Evolutionary conservation across 2,329 filamentous ascomycete species (phyloP).

Genomic region (Colletotrichum neosansevieriae): DNA sequence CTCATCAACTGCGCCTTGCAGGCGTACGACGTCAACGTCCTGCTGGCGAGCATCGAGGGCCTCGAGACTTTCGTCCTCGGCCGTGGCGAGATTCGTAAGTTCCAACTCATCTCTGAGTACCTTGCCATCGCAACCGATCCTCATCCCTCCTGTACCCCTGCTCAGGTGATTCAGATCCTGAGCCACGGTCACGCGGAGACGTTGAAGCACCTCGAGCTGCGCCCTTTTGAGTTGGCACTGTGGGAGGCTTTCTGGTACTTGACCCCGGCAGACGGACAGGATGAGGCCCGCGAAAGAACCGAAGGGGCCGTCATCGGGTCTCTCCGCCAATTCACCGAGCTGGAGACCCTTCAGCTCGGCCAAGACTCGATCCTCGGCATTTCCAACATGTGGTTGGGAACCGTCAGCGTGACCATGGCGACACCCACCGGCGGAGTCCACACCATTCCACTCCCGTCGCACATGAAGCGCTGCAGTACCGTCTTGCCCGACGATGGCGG

Average conservation of each 20-base stretch:
- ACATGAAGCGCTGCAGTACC: background rate
- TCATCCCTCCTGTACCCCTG: background rate
- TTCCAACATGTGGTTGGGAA: background rate
- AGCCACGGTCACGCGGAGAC: background rate
- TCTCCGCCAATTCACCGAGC: background rate
- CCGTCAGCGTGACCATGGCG: no score
- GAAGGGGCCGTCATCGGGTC: rapidly evolving
- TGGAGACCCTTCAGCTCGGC: background rate
- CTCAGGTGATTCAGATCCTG: background rate
- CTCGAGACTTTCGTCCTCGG: conserved; percentile 5
- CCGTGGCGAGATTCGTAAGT: background rate
- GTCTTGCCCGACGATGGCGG: background rate
- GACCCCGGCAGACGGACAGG: rapidly evolving
- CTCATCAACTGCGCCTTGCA: conserved; percentile 1
- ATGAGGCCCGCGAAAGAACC: background rate
- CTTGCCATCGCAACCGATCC: background rate
- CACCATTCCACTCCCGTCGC: no score
- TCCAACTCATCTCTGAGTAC: background rate
- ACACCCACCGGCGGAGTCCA: no score
- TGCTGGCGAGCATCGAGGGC: background rate
- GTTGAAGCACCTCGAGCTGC: conserved; percentile 2
- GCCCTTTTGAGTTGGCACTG: background rate
- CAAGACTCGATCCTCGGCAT: background rate
- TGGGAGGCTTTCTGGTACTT: background rate
- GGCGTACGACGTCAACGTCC: background rate